A percentile compares a stretch with the other conserved stretches of the same genome.
phyloP scores from a whole-genome alignment of 306 rosid genomes.

The Dryas octopetala region DNA sequence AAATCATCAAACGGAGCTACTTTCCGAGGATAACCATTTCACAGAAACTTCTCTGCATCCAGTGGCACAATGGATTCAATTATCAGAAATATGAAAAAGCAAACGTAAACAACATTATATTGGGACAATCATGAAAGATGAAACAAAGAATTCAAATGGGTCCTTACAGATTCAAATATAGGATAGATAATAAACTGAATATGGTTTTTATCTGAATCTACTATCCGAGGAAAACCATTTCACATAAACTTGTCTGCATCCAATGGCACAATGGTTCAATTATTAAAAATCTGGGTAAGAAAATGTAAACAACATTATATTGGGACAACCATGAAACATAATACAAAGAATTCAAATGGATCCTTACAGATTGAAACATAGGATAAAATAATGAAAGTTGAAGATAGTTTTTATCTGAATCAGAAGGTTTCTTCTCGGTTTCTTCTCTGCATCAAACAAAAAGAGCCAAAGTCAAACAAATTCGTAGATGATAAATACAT shows the following conservation, averaged over 20 bases:
- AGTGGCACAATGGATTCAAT: background rate
- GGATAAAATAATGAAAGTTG: background rate
- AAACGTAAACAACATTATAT: background rate
- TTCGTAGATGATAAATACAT: background rate
- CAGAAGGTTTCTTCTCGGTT: background rate
- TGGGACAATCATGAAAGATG: background rate
- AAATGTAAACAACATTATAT: background rate
- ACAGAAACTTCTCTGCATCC: slow-evolving; percentile 33
- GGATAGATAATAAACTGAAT: background rate
- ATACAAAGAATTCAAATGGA: slow-evolving; percentile 6
- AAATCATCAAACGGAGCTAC: slow-evolving; percentile 36
- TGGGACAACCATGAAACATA: background rate
- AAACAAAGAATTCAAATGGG: slow-evolving; percentile 8
- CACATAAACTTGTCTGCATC: slow-evolving; percentile 33
- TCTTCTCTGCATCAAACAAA: slow-evolving; percentile 17
- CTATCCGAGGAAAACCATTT: slow-evolving; percentile 41
- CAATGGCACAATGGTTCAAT: background rate
- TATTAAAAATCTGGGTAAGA: background rate
- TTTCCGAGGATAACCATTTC: slow-evolving; percentile 41
- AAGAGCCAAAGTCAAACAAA: background rate
- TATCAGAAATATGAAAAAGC: background rate
- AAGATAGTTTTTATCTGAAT: background rate
- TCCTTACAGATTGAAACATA: slow-evolving; percentile 29
- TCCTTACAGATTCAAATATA: slow-evolving; percentile 29
- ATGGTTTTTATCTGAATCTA: background rate